Percentiles rank a stretch among this genome's conserved stretches.
These are phyloP conservation scores for Tephrocybe rancida DNA, from an alignment of 768 basidiomycete genomes.

Conservation along the genomic window DNA sequence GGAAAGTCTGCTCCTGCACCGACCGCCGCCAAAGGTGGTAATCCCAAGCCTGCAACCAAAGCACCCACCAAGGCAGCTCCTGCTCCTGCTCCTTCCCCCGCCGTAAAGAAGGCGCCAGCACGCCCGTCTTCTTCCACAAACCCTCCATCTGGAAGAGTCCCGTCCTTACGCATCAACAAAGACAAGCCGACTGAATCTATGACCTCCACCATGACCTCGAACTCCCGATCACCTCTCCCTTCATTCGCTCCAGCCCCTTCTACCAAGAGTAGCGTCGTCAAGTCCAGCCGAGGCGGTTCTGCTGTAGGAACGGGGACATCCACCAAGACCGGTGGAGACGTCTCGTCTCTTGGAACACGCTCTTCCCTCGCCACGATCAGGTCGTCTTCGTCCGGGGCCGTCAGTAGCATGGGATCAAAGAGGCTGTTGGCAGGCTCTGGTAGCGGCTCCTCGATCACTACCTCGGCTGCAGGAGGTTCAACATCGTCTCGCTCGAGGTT, in stretches of 20 bases:
- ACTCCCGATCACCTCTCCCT: constrained; percentile 23
- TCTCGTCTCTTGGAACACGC: constrained; percentile 49
- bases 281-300: constrained; percentile 10
- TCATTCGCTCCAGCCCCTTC: constrained; percentile 16
- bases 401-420: constrained; percentile 39
- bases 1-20: constrained; percentile 36
- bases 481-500: constrained; percentile 20
- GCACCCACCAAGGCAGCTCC: constrained; percentile 9
- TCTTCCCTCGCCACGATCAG: constrained; percentile 27
- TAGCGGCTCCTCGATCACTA: background rate
- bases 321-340: constrained; percentile 22
- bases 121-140: constrained; percentile 23
- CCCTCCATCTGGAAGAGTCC: constrained; percentile 12
- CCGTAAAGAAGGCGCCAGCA: constrained; percentile 17
- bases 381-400: constrained; percentile 20
- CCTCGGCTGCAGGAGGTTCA: constrained; percentile 14
- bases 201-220: constrained; percentile 18
- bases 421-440: constrained; percentile 19
- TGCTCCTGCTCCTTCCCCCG: constrained; percentile 11
- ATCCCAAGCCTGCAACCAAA: constrained; percentile 25
- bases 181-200: constrained; percentile 15
- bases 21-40: constrained; percentile 18
- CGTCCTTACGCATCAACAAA: constrained; percentile 20
- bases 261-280: constrained; percentile 7
- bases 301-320: constrained; percentile 20